These are phyloP conservation scores for Lentinula novae-zelandiae DNA, from an alignment of 1,284 basidiomycete genomes.

Conservation along the genomic window DNA sequence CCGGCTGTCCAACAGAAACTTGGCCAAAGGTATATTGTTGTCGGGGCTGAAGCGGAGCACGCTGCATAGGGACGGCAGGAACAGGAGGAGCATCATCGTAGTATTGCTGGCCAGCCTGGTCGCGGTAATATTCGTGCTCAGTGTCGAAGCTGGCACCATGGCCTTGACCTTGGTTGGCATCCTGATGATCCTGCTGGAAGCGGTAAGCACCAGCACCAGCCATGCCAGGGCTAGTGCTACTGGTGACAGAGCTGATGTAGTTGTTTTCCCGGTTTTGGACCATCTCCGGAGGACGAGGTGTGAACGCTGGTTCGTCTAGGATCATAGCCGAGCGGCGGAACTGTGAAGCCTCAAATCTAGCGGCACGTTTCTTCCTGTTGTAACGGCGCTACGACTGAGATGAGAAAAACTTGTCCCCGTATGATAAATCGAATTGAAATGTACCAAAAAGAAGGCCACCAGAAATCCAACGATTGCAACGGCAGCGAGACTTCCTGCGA, in stretches of 20 bases:
- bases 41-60: slow-evolving; percentile 29
- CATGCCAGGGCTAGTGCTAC: slow-evolving; percentile 26
- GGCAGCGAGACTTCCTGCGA: slow-evolving; percentile 15
- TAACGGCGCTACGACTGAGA: slow-evolving; percentile 12
- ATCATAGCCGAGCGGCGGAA: slow-evolving; percentile 20
- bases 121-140: slow-evolving; percentile 1
- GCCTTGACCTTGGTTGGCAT: background rate
- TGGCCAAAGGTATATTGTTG: slow-evolving; percentile 37
- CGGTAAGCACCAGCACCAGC: slow-evolving; percentile 31
- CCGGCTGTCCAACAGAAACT: background rate
- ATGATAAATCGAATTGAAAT: background rate
- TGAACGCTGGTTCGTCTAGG: slow-evolving; percentile 8
- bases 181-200: slow-evolving; percentile 4
- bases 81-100: slow-evolving; percentile 15
- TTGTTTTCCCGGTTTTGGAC: slow-evolving; percentile 16
- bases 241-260: slow-evolving; percentile 32
- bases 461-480: slow-evolving; percentile 12
- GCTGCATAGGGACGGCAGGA: slow-evolving; percentile 4
- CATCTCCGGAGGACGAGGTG: slow-evolving; percentile 9
- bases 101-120: background rate
- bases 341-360: slow-evolving; percentile 15
- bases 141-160: background rate
- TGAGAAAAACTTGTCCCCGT: background rate
- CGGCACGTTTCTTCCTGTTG: slow-evolving; percentile 3
- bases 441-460: slow-evolving; percentile 14